Evolutionary conservation across 352 stramenopile species (phyloP).

Genomic region (Phytophthora brassicae): DNA sequence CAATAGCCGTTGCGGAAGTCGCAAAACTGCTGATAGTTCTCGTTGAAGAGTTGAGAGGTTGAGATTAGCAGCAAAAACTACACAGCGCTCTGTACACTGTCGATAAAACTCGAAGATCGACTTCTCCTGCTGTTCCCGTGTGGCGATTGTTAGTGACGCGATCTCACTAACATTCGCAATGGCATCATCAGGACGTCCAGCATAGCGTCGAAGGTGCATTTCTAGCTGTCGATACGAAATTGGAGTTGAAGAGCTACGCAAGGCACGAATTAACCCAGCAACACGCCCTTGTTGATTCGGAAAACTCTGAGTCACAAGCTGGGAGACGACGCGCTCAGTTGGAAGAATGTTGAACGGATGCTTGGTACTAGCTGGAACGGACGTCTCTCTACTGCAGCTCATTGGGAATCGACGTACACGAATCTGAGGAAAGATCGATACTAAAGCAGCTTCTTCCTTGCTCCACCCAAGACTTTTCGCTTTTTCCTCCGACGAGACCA

Average conservation of each 20-base stretch:
- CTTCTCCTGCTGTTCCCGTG: constrained; percentile 49
- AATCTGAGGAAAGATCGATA: constrained; percentile 31
- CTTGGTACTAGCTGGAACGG: constrained; percentile 37
- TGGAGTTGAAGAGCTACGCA: constrained; percentile 52
- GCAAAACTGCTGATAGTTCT: constrained; percentile 49
- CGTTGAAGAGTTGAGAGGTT: constrained; percentile 46
- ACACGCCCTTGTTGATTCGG: constrained; percentile 76
- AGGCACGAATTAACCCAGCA: constrained; percentile 46
- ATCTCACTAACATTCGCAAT: constrained; percentile 58
- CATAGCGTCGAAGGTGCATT: constrained; percentile 71
- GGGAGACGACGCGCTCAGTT: constrained; percentile 45
- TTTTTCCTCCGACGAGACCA: constrained; percentile 35
- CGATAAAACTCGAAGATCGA: constrained; percentile 43
- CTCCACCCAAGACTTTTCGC: constrained; percentile 54
- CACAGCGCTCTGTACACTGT: constrained; percentile 49
- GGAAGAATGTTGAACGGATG: constrained; percentile 68
- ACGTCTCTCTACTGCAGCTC: constrained; percentile 24
- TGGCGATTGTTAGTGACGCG: constrained; percentile 47
- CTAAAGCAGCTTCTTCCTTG: constrained; percentile 55
- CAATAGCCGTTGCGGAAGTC: constrained; percentile 16
- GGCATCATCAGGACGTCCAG: constrained; percentile 67
- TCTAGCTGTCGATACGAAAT: constrained; percentile 78
- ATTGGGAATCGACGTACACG: constrained; percentile 37
- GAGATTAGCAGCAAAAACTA: constrained; percentile 66
- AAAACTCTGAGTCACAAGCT: constrained; percentile 61